phyloP scores from a whole-genome alignment of 495 filamentous ascomycete genomes.

The Podospora conica region DNA sequence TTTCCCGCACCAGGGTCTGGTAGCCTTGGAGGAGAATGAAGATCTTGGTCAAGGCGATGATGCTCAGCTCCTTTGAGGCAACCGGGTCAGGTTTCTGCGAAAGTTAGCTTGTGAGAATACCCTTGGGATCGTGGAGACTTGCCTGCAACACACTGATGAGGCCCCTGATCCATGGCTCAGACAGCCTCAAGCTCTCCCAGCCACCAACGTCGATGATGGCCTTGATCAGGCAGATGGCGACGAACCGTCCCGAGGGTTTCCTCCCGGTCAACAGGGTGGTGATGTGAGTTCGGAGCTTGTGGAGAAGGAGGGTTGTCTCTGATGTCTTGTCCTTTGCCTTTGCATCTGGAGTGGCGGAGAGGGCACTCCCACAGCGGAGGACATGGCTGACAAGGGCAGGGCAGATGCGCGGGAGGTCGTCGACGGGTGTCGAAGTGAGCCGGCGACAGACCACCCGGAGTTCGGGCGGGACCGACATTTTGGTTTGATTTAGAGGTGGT shows the following conservation, averaged over 20 bases:
- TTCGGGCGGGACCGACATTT: conserved; percentile 34
- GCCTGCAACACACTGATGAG: conserved; percentile 66
- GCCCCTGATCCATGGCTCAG: conserved; percentile 64
- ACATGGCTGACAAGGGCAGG: conserved; percentile 57
- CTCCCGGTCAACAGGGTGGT: conserved; percentile 68
- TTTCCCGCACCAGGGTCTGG: conserved; percentile 76
- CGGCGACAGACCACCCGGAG: conserved; percentile 62
- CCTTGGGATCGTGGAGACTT: conserved; percentile 17
- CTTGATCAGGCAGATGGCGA: conserved; percentile 71
- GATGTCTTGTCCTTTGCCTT: conserved; percentile 50
- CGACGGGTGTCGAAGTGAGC: conserved; percentile 55
- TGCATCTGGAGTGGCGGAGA: conserved; percentile 45
- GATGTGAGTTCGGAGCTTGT: conserved; percentile 74
- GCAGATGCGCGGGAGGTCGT: conserved; percentile 57
- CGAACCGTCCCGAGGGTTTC: conserved; percentile 64
- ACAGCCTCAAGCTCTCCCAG: conserved; percentile 65
- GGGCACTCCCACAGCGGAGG: conserved; percentile 51
- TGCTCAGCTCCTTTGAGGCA: conserved; percentile 63
- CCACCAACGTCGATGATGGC: conserved; percentile 73
- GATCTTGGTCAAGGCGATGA: conserved; percentile 73
- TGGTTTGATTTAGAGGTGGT: not conserved
- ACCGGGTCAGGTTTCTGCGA: conserved; percentile 65
- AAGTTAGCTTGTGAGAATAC: conserved; percentile 6
- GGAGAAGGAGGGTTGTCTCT: conserved; percentile 58
- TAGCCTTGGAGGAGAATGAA: conserved; percentile 75